These are phyloP conservation scores for Kuraishia capsulata DNA, from an alignment of 805 yeast genomes.

Conservation along the genomic window DNA sequence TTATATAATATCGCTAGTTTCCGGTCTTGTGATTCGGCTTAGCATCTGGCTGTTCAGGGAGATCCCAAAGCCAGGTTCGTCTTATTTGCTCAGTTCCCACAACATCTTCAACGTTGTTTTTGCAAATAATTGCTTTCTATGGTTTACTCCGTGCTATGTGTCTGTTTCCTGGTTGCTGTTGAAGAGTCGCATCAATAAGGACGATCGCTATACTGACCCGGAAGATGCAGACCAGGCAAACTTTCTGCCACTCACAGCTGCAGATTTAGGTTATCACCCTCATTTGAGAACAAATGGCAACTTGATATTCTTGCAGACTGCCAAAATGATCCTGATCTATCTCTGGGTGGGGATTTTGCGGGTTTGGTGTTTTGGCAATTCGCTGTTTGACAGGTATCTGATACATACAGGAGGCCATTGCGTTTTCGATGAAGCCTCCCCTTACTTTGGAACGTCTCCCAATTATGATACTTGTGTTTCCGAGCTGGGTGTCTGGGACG, in stretches of 20 bases:
- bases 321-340: constrained; percentile 12
- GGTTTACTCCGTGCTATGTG: constrained; percentile 8
- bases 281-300: constrained; percentile 11
- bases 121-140: constrained; percentile 21
- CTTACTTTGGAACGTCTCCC: not conserved
- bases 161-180: constrained; percentile 6
- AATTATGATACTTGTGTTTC: constrained; percentile 4
- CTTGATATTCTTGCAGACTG: constrained; percentile 5
- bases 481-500: constrained; percentile 21
- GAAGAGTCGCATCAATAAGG: not conserved
- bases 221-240: not conserved
- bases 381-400: constrained; percentile 22
- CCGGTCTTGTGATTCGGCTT: not conserved
- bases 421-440: not conserved
- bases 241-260: constrained; percentile 8
- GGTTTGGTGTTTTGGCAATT: constrained; percentile 25
- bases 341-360: constrained; percentile 12
- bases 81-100: constrained; percentile 11
- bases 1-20: not conserved
- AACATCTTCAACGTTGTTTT: constrained; percentile 16
- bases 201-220: too few relatives aligned
- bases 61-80: constrained; percentile 6
- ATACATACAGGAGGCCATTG: constrained; percentile 31
- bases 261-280: too few relatives aligned
- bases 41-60: constrained; percentile 1